Evolutionary conservation across 116 monocot genomes (phyloP), one percentile per base, ranked within the genome.

Genomic region (Trichopus zeylanicus): DNA sequence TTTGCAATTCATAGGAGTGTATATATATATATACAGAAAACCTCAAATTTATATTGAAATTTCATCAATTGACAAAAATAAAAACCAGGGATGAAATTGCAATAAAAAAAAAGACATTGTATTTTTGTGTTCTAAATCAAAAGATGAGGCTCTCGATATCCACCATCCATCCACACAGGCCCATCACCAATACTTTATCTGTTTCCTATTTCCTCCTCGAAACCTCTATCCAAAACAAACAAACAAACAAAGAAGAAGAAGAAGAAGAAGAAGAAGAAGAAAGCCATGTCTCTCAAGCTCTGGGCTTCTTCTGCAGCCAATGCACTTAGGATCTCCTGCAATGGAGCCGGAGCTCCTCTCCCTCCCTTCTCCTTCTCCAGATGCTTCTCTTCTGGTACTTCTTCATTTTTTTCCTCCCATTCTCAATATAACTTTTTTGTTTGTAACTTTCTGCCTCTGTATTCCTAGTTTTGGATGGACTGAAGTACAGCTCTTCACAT

Each of bases 261-360:
- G 11, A 32, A 9, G 54, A 28, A 38, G 21, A 30, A 37, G 59
- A 27, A 51, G 39, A 65, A 37, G 15, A 47, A 7, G 21, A 33
- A 12, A 58, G 7, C 7, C 13, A 31, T 92, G 92, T 84, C 92
- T 42, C 63, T 88, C 24, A 78, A 74, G 68, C 73, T 94, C 46
- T 94, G 93, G 93, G 89, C 82, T 83, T 86, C 89, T 71, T 94
- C 93, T 32, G 69, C 89, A 20, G 85, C 86, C 61, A 89, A 88
- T 78, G 85, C 82, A 3, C 88, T 86, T 34, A 77, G 67, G 51
- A 33, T 89, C 60, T 83, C 86, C 25, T 64, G 65, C 59, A 54
- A 26, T 27, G 72, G 39, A 21, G 72, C 55, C 46, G 27, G 39
- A 48, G 63, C 15, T 31, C 68, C 24, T 60, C 49, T 73, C 37